Conservation (phyloP, 805 yeast genomes). For the Blastobotrys chiropterorum region DNA sequence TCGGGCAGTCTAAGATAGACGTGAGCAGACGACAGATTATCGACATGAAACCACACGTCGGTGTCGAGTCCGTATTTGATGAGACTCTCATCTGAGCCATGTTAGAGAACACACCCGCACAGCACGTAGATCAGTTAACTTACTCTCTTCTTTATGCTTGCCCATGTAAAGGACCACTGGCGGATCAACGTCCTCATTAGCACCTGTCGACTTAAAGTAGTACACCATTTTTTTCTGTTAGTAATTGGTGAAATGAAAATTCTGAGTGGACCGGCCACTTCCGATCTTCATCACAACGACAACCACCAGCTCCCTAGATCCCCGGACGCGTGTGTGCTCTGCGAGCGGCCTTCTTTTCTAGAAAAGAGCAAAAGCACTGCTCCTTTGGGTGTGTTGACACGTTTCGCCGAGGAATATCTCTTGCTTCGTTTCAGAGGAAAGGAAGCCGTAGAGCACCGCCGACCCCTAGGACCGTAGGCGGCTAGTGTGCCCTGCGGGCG, state of each 20-base stretch:
- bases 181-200: conserved; percentile 28
- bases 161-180: conserved; percentile 56
- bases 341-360: too few relatives aligned
- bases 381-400: neutral
- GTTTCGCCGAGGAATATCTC: too few relatives aligned
- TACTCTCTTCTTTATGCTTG: conserved; percentile 62
- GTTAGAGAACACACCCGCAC: too few relatives aligned
- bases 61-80: conserved; percentile 59
- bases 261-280: neutral
- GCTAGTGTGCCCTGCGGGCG: too few relatives aligned
- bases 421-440: too few relatives aligned
- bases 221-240: conserved; percentile 35
- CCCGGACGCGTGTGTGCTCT: too few relatives aligned
- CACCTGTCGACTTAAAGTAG: conserved; percentile 36
- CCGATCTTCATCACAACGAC: neutral
- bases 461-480: too few relatives aligned
- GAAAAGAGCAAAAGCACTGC: too few relatives aligned
- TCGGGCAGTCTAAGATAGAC: conserved; percentile 56
- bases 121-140: too few relatives aligned
- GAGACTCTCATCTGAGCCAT: conserved; percentile 47
- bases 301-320: neutral
- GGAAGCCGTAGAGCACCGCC: too few relatives aligned
- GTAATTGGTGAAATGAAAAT: neutral
- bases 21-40: conserved; percentile 71
- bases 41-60: conserved; percentile 75